These are phyloP conservation scores for Bothriochloa decipiens DNA, from an alignment of 176 grass and related monocot genomes.

Conservation along the genomic window DNA sequence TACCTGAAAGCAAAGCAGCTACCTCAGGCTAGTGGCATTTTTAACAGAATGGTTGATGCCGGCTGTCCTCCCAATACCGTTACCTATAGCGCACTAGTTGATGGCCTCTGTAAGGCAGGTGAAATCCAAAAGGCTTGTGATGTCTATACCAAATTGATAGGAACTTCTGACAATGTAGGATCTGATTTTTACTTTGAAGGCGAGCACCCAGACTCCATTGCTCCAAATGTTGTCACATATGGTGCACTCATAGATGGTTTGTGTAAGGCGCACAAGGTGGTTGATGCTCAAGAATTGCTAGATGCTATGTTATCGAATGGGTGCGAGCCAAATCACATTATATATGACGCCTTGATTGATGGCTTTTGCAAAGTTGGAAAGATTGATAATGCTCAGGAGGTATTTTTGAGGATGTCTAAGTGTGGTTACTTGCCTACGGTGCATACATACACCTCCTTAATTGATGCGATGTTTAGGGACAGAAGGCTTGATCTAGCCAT, in stretches of 20 bases:
- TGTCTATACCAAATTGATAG: slow-evolving; percentile 73
- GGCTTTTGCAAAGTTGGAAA: slow-evolving; percentile 90
- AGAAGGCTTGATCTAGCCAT: slow-evolving; percentile 94
- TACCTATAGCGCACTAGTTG: slow-evolving; percentile 89
- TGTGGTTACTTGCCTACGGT: slow-evolving; percentile 79
- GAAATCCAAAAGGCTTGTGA: slow-evolving; percentile 73
- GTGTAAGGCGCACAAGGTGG: slow-evolving; percentile 92
- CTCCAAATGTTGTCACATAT: slow-evolving; percentile 92
- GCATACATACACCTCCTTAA: slow-evolving; percentile 88
- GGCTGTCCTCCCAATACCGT: slow-evolving; percentile 79
- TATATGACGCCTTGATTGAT: slow-evolving; percentile 92
- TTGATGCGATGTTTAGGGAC: slow-evolving; percentile 93
- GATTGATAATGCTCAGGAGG: slow-evolving; percentile 78
- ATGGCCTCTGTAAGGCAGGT: slow-evolving; percentile 90
- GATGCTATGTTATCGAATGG: slow-evolving; percentile 70
- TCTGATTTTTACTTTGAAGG: slow-evolving; percentile 65
- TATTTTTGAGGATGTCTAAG: slow-evolving; percentile 85
- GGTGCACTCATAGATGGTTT: slow-evolving; percentile 94
- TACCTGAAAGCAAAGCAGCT: slow-evolving; percentile 84
- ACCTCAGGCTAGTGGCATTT: slow-evolving; percentile 69
- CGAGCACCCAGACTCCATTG: slow-evolving; percentile 26
- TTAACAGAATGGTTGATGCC: slow-evolving; percentile 71
- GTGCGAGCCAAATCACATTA: slow-evolving; percentile 82
- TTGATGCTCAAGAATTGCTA: slow-evolving; percentile 72
- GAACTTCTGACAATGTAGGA: slow-evolving; percentile 56